These are phyloP conservation scores for Cylindrodendrum hubeiense DNA, from an alignment of 2,329 filamentous ascomycete genomes.

Conservation along the genomic window DNA sequence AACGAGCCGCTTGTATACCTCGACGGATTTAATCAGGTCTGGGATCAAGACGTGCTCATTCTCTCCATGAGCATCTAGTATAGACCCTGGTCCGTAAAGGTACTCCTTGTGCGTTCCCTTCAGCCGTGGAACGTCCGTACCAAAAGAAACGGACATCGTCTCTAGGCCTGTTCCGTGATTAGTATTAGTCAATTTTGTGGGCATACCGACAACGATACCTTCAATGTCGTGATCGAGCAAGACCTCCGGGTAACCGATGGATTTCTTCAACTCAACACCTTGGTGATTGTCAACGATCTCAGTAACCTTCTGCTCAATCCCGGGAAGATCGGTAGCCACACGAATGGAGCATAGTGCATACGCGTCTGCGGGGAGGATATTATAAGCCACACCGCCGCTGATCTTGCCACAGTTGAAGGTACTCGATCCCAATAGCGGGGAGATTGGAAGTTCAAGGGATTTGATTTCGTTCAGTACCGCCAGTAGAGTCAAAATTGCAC, in stretches of 20 bases:
- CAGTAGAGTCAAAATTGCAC: conserved; percentile 26
- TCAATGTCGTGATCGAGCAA: conserved; percentile 27
- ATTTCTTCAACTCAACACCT: conserved; percentile 20
- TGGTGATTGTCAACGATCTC: conserved; percentile 20
- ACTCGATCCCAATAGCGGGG: conserved; percentile 23
- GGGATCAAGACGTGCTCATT: conserved; percentile 31
- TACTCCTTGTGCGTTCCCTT: conserved; percentile 32
- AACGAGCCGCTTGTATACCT: conserved; percentile 31
- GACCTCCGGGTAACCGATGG: conserved; percentile 27
- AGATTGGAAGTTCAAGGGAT: conserved; percentile 26
- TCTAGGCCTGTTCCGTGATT: conserved; percentile 23
- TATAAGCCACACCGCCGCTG: conserved; percentile 29
- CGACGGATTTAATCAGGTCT: conserved; percentile 29
- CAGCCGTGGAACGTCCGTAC: conserved; percentile 33
- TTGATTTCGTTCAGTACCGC: conserved; percentile 33
- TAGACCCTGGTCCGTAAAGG: conserved; percentile 36
- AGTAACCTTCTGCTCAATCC: conserved; percentile 20
- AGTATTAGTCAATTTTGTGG: background rate
- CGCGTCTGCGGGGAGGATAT: conserved; percentile 26
- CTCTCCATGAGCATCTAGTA: conserved; percentile 33
- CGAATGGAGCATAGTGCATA: conserved; percentile 26
- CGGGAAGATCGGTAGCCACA: conserved; percentile 14
- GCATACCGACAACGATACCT: conserved; percentile 14
- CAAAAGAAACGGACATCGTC: conserved; percentile 28
- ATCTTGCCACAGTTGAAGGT: conserved; percentile 33